Conservation (phyloP, 371 early-diverging fungal species). For the Haplosporangium sp. region DNA sequence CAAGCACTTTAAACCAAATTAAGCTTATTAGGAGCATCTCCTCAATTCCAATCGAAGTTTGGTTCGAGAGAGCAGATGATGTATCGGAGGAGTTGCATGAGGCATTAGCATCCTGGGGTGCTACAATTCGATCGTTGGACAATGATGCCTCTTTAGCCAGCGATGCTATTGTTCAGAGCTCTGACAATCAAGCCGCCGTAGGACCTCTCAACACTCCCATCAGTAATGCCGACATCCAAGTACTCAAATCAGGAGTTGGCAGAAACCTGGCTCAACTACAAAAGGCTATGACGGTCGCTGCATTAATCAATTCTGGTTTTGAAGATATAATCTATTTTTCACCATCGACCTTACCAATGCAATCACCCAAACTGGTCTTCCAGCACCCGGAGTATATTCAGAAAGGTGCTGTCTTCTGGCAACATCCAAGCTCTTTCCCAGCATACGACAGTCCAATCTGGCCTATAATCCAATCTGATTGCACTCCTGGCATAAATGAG, state of each 20-base stretch:
- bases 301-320: slow-evolving; percentile 55
- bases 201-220: slow-evolving; percentile 19
- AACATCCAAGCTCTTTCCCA: slow-evolving; percentile 42
- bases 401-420: slow-evolving; percentile 49
- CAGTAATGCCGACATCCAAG: slow-evolving; percentile 24
- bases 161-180: slow-evolving; percentile 12
- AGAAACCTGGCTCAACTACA: slow-evolving; percentile 24
- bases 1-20: slow-evolving; percentile 37
- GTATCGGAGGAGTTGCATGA: slow-evolving; percentile 42
- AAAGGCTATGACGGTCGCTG: slow-evolving; percentile 46
- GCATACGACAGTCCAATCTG: slow-evolving; percentile 45
- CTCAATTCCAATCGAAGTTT: slow-evolving; percentile 50
- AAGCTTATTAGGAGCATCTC: slow-evolving; percentile 46
- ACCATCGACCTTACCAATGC: slow-evolving; percentile 48
- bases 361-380: slow-evolving; percentile 34
- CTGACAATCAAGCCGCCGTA: slow-evolving; percentile 4
- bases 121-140: slow-evolving; percentile 29
- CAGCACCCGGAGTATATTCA: slow-evolving; percentile 29
- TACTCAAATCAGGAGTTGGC: slow-evolving; percentile 16
- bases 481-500: slow-evolving; percentile 26
- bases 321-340: slow-evolving; percentile 50
- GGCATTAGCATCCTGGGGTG: slow-evolving; percentile 26
- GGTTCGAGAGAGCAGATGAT: slow-evolving; percentile 42
- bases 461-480: slow-evolving; percentile 41
- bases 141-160: slow-evolving; percentile 24